phyloP scores from a whole-genome alignment of 495 filamentous ascomycete genomes.

The Hypomontagnella submonticulosa region DNA sequence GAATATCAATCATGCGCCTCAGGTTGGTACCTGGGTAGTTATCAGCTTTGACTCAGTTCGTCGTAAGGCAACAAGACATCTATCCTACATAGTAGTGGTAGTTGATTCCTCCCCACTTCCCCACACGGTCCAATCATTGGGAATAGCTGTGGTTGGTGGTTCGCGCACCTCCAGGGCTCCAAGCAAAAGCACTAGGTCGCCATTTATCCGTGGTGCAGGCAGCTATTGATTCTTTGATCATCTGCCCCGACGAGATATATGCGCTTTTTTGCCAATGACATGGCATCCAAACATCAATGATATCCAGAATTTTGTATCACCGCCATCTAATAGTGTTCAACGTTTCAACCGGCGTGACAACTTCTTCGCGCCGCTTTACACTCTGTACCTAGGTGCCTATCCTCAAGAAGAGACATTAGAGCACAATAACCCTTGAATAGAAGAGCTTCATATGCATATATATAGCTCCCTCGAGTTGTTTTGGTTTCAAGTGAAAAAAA shows the following conservation, averaged over 20 bases:
- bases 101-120: slow-evolving; percentile 14
- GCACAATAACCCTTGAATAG: background rate
- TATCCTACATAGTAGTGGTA: background rate
- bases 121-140: slow-evolving; percentile 23
- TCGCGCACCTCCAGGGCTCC: slow-evolving; percentile 18
- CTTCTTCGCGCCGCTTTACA: too few species aligned
- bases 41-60: slow-evolving; percentile 10
- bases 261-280: slow-evolving; percentile 5
- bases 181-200: slow-evolving; percentile 4
- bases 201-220: slow-evolving; percentile 14
- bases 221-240: background rate
- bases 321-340: slow-evolving; percentile 12
- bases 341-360: background rate
- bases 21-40: background rate
- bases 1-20: too few species aligned
- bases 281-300: background rate
- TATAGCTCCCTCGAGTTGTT: background rate
- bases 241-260: background rate
- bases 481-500: slow-evolving; percentile 20
- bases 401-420: too few species aligned
- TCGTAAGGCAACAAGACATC: slow-evolving; percentile 18
- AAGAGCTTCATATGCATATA: background rate
- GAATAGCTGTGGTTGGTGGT: slow-evolving; percentile 14
- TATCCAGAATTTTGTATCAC: slow-evolving; percentile 3
- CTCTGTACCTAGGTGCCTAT: too few species aligned